A percentile compares a stretch with the other conserved stretches of the same genome.
These are phyloP conservation scores for Colletotrichum tabaci DNA, from an alignment of 2,329 filamentous ascomycete species.

Conservation along the genomic window DNA sequence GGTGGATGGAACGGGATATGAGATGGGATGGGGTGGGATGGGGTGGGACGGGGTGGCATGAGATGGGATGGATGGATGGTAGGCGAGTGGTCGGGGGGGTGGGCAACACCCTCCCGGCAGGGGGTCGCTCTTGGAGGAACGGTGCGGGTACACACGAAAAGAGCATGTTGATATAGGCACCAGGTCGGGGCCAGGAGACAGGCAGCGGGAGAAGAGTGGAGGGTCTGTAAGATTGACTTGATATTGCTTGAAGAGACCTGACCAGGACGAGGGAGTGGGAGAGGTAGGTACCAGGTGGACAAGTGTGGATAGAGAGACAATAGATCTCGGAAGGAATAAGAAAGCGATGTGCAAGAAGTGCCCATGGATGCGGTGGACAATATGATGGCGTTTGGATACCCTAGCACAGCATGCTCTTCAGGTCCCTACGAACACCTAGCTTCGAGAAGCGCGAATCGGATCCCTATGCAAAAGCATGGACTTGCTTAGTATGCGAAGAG, in stretches of 20 bases:
- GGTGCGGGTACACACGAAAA: constrained; percentile 8
- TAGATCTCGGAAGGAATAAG: constrained; percentile 9
- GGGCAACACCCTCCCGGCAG: constrained; percentile 21
- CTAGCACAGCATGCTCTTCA: no score
- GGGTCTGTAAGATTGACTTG: constrained; percentile 22
- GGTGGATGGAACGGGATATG: constrained; percentile 1
- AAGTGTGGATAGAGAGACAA: neutral
- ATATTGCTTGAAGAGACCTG: constrained; percentile 15
- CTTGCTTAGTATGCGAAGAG: constrained; percentile 1
- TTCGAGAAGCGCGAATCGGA: no score
- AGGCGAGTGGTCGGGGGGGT: neutral
- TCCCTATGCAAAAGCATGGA: neutral
- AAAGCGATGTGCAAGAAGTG: neutral
- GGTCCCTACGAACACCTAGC: no score
- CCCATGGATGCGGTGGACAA: neutral
- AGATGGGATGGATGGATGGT: constrained; percentile 14
- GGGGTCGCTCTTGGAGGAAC: constrained; percentile 11
- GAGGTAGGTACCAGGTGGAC: neutral
- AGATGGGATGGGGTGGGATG: constrained; percentile 16
- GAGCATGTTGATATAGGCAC: neutral
- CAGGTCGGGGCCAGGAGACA: constrained; percentile 20
- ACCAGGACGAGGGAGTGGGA: neutral
- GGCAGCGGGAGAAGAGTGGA: constrained; percentile 25
- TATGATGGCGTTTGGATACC: no score
- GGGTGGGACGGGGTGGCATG: neutral